Conservation (phyloP, 768 basidiomycete species). For the Pleurotus salmoneostramineus region DNA sequence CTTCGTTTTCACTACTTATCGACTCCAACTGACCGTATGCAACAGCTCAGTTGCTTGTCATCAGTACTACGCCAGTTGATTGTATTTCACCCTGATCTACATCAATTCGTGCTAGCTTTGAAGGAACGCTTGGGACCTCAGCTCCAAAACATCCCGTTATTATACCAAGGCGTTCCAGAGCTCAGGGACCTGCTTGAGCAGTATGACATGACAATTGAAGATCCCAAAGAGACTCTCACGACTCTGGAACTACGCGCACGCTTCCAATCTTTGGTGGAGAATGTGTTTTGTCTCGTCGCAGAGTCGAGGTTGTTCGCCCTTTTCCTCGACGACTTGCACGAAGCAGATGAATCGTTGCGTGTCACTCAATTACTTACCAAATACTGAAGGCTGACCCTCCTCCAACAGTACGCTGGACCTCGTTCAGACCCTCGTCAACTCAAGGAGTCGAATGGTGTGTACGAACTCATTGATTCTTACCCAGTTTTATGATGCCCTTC, state of each 20-base stretch:
- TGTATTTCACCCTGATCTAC: conserved; percentile 67
- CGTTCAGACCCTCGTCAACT: conserved; percentile 59
- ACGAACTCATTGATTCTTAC: background rate
- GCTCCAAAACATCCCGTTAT: conserved; percentile 61
- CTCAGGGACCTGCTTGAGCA: conserved; percentile 56
- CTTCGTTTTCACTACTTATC: conserved; percentile 7
- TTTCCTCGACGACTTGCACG: conserved; percentile 72
- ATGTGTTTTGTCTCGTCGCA: conserved; percentile 64
- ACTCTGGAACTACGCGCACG: conserved; percentile 62
- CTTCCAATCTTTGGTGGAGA: conserved; percentile 68
- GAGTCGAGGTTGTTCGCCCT: conserved; percentile 69
- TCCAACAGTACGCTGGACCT: conserved; percentile 58
- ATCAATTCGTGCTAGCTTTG: conserved; percentile 58
- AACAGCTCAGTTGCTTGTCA: conserved; percentile 61
- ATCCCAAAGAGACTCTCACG: conserved; percentile 50
- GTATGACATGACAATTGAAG: conserved; percentile 48
- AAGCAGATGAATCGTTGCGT: conserved; percentile 63
- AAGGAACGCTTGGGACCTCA: conserved; percentile 66
- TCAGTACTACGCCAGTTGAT: conserved; percentile 71
- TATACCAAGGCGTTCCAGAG: conserved; percentile 71
- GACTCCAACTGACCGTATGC: background rate
- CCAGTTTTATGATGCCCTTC: conserved; percentile 6
- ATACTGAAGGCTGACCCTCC: background rate
- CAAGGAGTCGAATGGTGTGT: conserved; percentile 60
- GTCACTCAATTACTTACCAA: conserved; percentile 1